These are phyloP conservation scores for Neoboletus brunneissimus DNA, from an alignment of 768 basidiomycete genomes.

Conservation along the genomic window DNA sequence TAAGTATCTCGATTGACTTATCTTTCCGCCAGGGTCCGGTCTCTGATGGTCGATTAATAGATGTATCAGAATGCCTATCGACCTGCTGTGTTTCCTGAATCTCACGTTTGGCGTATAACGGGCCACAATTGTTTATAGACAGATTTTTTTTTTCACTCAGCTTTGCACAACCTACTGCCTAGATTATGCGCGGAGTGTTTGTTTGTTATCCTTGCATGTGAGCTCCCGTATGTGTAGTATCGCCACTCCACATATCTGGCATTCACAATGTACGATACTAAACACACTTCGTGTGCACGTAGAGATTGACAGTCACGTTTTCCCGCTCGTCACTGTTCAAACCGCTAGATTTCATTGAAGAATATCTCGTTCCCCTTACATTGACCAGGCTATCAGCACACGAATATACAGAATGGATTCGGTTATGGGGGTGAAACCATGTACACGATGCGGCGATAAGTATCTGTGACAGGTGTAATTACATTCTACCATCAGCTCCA, in stretches of 20 bases:
- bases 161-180: background rate
- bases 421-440: background rate
- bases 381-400: background rate
- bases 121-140: background rate
- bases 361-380: background rate
- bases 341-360: background rate
- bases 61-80: background rate
- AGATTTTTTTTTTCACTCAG: constrained; percentile 11
- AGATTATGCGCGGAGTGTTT: background rate
- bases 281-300: background rate
- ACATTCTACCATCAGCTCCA: background rate
- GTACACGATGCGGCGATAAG: background rate
- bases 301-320: constrained; percentile 23
- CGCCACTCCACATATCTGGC: background rate
- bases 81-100: background rate
- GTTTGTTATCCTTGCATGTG: constrained; percentile 23
- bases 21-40: background rate
- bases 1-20: background rate
- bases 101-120: background rate
- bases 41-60: constrained; percentile 16
- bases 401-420: background rate
- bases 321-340: constrained; percentile 19
- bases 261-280: background rate
- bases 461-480: background rate
- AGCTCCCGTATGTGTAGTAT: background rate